These are phyloP conservation scores for Trichosporon inkin DNA, from an alignment of 1,284 basidiomycete species.

Conservation along the genomic window DNA sequence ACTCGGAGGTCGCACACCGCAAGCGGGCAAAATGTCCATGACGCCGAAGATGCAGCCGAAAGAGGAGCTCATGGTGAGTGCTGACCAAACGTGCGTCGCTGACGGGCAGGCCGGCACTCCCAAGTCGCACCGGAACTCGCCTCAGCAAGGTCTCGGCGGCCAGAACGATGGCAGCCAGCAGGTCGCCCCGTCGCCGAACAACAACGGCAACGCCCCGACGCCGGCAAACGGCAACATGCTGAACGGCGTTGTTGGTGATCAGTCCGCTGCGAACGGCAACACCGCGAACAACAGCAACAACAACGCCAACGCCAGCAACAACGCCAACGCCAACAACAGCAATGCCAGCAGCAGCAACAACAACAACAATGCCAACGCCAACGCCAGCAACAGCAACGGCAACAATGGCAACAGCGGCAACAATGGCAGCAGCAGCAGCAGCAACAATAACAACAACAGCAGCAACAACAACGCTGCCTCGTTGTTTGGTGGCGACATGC, in stretches of 20 bases:
- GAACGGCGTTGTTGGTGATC: conserved; percentile 9
- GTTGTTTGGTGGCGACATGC: conserved; percentile 13
- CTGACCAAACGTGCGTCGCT: background rate
- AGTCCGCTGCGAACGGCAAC: no score
- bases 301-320: no score
- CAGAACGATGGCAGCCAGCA: conserved; percentile 3
- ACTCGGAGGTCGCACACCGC: conserved; percentile 34
- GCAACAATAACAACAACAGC: background rate
- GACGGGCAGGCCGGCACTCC: conserved; percentile 33
- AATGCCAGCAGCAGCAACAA: conserved; percentile 8
- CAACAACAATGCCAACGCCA: background rate
- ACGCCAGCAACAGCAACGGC: background rate
- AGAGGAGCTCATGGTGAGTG: conserved; percentile 34
- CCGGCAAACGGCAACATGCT: conserved; percentile 1
- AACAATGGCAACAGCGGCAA: background rate
- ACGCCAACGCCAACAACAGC: background rate
- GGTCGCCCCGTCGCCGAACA: conserved; percentile 2
- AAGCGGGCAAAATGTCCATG: conserved; percentile 17
- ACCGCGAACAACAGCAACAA: no score
- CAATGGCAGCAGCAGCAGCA: background rate
- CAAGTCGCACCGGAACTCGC: conserved; percentile 44
- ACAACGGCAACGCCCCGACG: conserved; percentile 10
- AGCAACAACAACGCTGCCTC: background rate
- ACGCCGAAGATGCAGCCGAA: conserved; percentile 25
- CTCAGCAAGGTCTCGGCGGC: conserved; percentile 12